Evolutionary conservation across 1,284 basidiomycete species (phyloP).

Genomic region (Pseudozyma pruni): DNA sequence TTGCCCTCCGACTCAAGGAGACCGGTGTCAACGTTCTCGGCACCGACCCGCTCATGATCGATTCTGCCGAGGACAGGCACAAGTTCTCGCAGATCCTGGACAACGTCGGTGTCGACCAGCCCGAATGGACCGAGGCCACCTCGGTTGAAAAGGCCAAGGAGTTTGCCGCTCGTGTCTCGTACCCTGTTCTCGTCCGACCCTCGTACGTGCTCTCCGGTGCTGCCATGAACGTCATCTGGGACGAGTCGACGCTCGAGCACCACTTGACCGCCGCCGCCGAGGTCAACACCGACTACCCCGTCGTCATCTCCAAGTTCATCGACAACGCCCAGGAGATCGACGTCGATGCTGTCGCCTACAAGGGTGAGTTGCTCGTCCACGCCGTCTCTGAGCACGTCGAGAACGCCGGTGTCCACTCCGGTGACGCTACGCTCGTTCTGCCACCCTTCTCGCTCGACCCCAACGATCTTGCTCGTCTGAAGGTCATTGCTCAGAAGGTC

Average conservation of each 20-base stretch:
- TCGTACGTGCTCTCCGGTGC: constrained; percentile 94
- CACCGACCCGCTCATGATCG: constrained; percentile 93
- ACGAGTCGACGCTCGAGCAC: constrained; percentile 87
- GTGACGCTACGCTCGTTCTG: constrained; percentile 95
- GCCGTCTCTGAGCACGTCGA: constrained; percentile 98
- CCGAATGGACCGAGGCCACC: constrained; percentile 92
- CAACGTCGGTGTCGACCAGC: constrained; percentile 94
- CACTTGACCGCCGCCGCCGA: constrained; percentile 92
- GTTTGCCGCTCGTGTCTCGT: constrained; percentile 84
- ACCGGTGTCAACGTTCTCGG: constrained; percentile 91
- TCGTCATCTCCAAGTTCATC: constrained; percentile 98
- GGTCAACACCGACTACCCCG: constrained; percentile 95
- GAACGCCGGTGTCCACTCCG: constrained; percentile 98
- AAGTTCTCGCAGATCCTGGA: constrained; percentile 98
- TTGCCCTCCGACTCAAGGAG: constrained; percentile 92
- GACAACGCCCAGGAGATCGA: constrained; percentile 98
- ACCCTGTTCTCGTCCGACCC: constrained; percentile 69
- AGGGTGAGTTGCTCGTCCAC: constrained; percentile 93
- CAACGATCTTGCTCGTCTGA: constrained; percentile 86
- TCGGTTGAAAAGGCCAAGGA: constrained; percentile 89
- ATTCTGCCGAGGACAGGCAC: constrained; percentile 97
- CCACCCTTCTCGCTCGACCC: constrained; percentile 87
- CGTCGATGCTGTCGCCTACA: constrained; percentile 94
- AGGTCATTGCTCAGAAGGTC: constrained; percentile 91
- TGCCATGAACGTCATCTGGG: constrained; percentile 98